Conservation (phyloP, 2,329 filamentous ascomycete species). For the Catunica adiposa region DNA sequence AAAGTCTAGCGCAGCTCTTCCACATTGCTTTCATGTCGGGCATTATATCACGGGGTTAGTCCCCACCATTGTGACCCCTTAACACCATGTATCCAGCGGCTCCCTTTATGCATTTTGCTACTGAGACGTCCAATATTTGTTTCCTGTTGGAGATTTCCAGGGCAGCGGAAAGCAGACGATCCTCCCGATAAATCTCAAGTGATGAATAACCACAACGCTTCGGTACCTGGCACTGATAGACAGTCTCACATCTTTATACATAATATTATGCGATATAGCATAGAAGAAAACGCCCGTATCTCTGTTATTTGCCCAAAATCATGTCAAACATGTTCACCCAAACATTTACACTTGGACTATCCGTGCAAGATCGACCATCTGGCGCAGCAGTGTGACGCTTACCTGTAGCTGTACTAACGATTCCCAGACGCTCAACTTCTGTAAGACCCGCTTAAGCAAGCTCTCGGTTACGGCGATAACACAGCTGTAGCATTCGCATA, state of each 20-base stretch:
- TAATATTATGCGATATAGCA: no score
- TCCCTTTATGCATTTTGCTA: not conserved
- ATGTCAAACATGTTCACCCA: not conserved
- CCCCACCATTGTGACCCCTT: not conserved
- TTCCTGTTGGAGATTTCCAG: not conserved
- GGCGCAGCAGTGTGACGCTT: not conserved
- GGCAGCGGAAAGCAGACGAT: not conserved
- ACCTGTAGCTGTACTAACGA: not conserved
- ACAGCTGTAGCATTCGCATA: no score
- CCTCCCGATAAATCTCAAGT: not conserved
- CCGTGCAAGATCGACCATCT: not conserved
- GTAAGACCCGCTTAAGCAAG: no score
- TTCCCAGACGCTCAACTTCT: not conserved
- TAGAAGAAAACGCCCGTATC: no score
- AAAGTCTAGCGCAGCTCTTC: no score
- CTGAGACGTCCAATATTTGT: not conserved
- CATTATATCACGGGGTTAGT: not conserved
- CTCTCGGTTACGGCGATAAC: no score
- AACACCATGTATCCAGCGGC: not conserved
- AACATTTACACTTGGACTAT: not conserved
- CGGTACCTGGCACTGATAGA: no score
- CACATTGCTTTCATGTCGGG: no score
- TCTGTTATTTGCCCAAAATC: no score
- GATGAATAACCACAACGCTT: not conserved
- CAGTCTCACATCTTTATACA: no score